Evolutionary conservation across 495 filamentous ascomycete genomes (phyloP), one percentile per base, ranked within the genome.

Genomic region (Ascobolus immersus): DNA sequence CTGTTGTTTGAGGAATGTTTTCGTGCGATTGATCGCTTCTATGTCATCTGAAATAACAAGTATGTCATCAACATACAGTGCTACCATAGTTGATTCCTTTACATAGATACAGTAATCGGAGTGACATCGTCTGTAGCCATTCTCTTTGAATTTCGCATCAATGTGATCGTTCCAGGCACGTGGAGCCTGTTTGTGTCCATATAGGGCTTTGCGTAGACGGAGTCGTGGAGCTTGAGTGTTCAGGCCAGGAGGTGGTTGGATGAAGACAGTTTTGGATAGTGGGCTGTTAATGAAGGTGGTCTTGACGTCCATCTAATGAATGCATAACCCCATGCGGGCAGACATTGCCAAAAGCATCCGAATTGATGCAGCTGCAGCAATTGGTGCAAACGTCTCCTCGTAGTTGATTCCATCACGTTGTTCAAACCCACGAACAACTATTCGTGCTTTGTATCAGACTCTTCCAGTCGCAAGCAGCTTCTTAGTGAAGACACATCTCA

Each of bases 361-460:
- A 17, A 41, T 12, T 15, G 38, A 25, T 20, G 30, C 31, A 9
- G 22, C 29, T 14, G 25, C 21, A 26, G 29, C 38, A 17, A 41
- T 36, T 8, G 44, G 35, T 5, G 38, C 38, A 36, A 51, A 50
- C 3, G 41, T 47, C 8, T 51, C 40, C 14, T 38, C 34, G 27
- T 38, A 51, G 23, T 51, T 40, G 13, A 45, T 21, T 11, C 47
- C 48, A n/a, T 40, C 28, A 5, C 35, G 22, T 39, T 51, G 39
- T 8, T 33, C 25, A 21, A 37, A 48, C 12, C 48, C 44, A 37
- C 38, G 37, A 14, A 33, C 35, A 4, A 50, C 41, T 11, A 44
- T 17, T 21, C 39, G 14, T 3, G 48, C 48, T 24, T 51, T 51
- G 22, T 39, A 51, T 14, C 38, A 17, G n/a, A n/a, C n/a, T n/a